Evolutionary conservation across 2,329 filamentous ascomycete genomes (phyloP).

Genomic region (Fusarium hainanense): DNA sequence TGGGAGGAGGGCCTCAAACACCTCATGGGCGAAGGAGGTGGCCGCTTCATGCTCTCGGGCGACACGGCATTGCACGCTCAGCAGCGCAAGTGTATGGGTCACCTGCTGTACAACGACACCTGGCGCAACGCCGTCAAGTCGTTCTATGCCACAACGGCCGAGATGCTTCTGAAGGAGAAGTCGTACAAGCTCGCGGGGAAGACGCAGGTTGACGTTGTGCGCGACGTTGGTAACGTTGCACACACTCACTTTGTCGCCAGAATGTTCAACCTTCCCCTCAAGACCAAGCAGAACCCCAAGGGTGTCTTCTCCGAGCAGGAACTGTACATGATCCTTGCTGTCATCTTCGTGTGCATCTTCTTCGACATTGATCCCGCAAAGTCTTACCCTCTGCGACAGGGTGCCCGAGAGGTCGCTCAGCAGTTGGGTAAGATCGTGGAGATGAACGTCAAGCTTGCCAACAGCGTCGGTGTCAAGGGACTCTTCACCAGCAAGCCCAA

Average conservation of each 20-base stretch:
- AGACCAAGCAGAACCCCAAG: constrained; percentile 68
- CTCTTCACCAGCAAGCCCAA: constrained; percentile 61
- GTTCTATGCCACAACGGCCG: constrained; percentile 73
- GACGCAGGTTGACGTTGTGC: constrained; percentile 76
- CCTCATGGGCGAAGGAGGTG: constrained; percentile 67
- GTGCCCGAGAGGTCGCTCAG: constrained; percentile 65
- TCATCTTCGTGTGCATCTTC: constrained; percentile 74
- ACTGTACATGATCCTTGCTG: constrained; percentile 70
- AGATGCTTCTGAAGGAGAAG: constrained; percentile 71
- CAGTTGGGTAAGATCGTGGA: constrained; percentile 72
- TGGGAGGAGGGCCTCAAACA: constrained; percentile 73
- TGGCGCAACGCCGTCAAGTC: constrained; percentile 72
- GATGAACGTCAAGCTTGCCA: constrained; percentile 70
- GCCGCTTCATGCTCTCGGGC: constrained; percentile 67
- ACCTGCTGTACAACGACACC: constrained; percentile 69
- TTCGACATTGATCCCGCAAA: constrained; percentile 74
- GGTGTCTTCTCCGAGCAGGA: constrained; percentile 68
- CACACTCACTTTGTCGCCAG: constrained; percentile 73
- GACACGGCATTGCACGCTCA: constrained; percentile 60
- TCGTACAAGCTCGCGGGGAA: constrained; percentile 66
- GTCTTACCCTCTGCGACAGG: constrained; percentile 71
- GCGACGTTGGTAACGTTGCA: constrained; percentile 75
- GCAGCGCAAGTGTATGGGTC: constrained; percentile 65
- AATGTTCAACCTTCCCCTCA: constrained; percentile 74
- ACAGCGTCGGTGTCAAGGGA: constrained; percentile 53